These are phyloP conservation scores for Cutaneotrichosporon cavernicola DNA, from an alignment of 1,284 basidiomycete genomes.

Conservation along the genomic window DNA sequence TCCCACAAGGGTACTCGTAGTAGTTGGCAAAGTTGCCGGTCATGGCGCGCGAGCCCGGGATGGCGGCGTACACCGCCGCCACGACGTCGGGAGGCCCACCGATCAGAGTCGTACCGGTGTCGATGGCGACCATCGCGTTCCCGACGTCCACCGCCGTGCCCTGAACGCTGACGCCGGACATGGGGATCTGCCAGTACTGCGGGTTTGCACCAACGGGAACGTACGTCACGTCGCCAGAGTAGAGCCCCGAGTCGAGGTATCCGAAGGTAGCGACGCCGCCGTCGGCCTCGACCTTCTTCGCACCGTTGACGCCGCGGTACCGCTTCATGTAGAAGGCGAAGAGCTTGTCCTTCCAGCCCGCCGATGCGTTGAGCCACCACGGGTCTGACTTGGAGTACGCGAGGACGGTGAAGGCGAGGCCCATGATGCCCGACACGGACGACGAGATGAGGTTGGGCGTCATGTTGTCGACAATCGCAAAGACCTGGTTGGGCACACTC, in stretches of 20 bases:
- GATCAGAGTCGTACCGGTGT: constrained; percentile 85
- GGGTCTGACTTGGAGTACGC: constrained; percentile 55
- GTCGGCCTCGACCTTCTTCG: constrained; percentile 58
- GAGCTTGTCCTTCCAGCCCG: constrained; percentile 64
- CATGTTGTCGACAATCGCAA: constrained; percentile 56
- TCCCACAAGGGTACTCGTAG: constrained; percentile 71
- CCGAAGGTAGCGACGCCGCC: constrained; percentile 75
- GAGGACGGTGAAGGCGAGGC: constrained; percentile 55
- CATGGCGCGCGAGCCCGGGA: constrained; percentile 66
- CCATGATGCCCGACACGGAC: constrained; percentile 56
- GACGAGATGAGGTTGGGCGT: constrained; percentile 47
- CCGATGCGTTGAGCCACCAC: constrained; percentile 59
- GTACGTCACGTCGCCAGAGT: constrained; percentile 76
- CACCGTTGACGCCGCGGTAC: constrained; percentile 61
- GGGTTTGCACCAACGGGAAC: constrained; percentile 57
- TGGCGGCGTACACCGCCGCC: constrained; percentile 68
- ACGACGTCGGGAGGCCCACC: constrained; percentile 72
- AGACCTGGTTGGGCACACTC: constrained; percentile 65
- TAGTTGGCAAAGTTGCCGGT: constrained; percentile 68
- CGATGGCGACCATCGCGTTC: constrained; percentile 54
- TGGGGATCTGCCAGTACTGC: constrained; percentile 52
- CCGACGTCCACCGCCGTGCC: constrained; percentile 51
- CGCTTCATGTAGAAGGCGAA: constrained; percentile 82
- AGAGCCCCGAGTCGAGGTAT: constrained; percentile 63
- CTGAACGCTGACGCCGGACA: constrained; percentile 51